Base-by-base conservation (phyloP, 2,329 filamentous ascomycete genomes). In the Aspergillus candidus region DNA sequence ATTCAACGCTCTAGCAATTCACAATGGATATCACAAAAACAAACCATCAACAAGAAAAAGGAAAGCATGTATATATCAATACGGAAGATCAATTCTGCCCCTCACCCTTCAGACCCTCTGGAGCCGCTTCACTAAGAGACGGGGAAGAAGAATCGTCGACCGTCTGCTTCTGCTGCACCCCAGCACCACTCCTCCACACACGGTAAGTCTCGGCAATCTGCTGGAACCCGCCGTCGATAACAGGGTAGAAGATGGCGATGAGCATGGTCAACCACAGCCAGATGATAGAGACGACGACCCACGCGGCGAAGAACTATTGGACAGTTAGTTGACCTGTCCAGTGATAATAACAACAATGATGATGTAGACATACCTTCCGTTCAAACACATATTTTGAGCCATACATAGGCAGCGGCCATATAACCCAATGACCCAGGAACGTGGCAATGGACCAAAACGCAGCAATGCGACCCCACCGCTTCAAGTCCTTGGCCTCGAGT, bases 341-440 rank as follows among this genome's bases (percentile, higher is more conserved):
- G 10, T 10, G 6, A 10, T 27, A 8, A 27, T 6, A 27, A 27
- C 18, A n/a, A 31, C 13, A 3, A 33, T 2, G 0, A 14, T 30
- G 14, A 3, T 2, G 3, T 37, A 41, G 14, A 54, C 57, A 38
- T 50, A 67, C 66, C 46, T 57, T 58, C 43, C 72, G 70, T 2
- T 62, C 61, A 49, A 77, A 77, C 0, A 77, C 59, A 43, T 77
- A 77, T 7, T 69, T 66, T 0, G 72, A 67, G 0, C 68, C 75
- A 50, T 78, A 78, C 73, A 78, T 78, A 0, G 74, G 74, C 35
- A 78, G 59, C 1, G 75, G 75, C 74, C 74, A 78, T 2, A 78
- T 46, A 1, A 78, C 72, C 73, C 72, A 76, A 41, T 77, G 74
- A 0, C 74, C 74, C 1, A 77, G 43, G 41, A 77, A 77, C 0